Conservation (phyloP, 306 rosid species). For the Luffa aegyptiaca region DNA sequence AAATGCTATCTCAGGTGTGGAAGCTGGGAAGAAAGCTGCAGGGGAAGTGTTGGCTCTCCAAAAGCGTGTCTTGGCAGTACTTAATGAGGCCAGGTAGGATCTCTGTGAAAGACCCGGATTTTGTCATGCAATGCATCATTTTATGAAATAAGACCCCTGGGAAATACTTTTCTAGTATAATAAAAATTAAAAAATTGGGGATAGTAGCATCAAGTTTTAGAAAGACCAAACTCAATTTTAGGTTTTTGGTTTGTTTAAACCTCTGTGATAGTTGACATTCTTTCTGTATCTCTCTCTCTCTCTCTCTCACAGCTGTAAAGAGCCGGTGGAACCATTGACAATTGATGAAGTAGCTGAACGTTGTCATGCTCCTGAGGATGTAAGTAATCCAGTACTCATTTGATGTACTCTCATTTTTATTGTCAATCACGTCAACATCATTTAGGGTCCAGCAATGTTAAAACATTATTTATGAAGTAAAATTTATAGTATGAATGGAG, state of each 20-base stretch:
- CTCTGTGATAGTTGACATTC: neutral
- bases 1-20: slow-evolving; percentile 52
- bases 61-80: slow-evolving; percentile 75
- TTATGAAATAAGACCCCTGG: neutral
- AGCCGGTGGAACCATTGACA: slow-evolving; percentile 50
- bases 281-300: slow-evolving; percentile 2
- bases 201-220: neutral
- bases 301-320: slow-evolving; percentile 43
- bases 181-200: neutral
- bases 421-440: too few species aligned
- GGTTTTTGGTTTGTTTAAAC: neutral
- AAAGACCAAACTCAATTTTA: neutral
- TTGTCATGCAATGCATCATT: neutral
- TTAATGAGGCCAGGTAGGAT: slow-evolving; percentile 76
- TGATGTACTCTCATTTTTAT: neutral
- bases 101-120: neutral
- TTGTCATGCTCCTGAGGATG: slow-evolving; percentile 73
- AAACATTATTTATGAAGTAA: too few species aligned
- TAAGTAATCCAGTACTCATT: slow-evolving; percentile 11
- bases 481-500: too few species aligned
- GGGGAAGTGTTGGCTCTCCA: slow-evolving; percentile 93
- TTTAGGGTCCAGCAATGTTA: too few species aligned
- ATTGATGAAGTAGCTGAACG: slow-evolving; percentile 48
- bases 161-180: neutral
- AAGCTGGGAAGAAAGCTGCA: slow-evolving; percentile 90